These are phyloP conservation scores for Colletotrichum chlorophyti DNA, from an alignment of 2,329 filamentous ascomycete species.

Conservation along the genomic window DNA sequence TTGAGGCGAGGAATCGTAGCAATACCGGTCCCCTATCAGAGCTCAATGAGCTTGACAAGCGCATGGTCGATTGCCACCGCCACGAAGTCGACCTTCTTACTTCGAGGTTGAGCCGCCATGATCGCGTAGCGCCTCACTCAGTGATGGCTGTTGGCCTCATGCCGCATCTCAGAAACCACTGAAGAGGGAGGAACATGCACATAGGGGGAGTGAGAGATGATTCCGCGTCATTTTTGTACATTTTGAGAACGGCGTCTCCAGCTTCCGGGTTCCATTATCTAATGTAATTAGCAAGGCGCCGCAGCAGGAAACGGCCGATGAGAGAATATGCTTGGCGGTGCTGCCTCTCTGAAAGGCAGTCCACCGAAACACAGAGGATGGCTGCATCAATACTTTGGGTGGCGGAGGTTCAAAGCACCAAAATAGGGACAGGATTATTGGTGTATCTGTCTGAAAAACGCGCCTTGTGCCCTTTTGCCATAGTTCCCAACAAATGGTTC, in stretches of 20 bases:
- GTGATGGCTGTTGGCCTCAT: slow-evolving; percentile 12
- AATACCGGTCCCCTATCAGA: slow-evolving; percentile 6
- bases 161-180: neutral
- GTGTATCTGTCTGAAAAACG: too few relatives aligned
- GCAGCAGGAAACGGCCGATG: too few relatives aligned
- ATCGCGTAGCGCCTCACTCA: neutral
- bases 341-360: neutral
- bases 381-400: too few relatives aligned
- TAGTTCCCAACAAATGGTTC: too few relatives aligned
- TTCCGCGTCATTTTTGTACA: neutral
- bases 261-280: neutral
- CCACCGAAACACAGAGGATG: neutral
- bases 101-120: slow-evolving; percentile 4
- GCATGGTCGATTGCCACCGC: slow-evolving; percentile 17
- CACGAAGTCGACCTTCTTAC: slow-evolving; percentile 16
- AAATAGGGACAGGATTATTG: too few relatives aligned
- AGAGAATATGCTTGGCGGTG: too few relatives aligned
- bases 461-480: too few relatives aligned
- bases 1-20: slow-evolving; percentile 6
- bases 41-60: slow-evolving; percentile 13
- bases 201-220: neutral
- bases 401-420: too few relatives aligned
- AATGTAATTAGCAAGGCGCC: too few relatives aligned
- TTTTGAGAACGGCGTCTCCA: neutral
- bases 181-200: neutral